These are phyloP conservation scores for Ustilago esculenta DNA, from an alignment of 1,284 basidiomycete genomes.

Conservation along the genomic window DNA sequence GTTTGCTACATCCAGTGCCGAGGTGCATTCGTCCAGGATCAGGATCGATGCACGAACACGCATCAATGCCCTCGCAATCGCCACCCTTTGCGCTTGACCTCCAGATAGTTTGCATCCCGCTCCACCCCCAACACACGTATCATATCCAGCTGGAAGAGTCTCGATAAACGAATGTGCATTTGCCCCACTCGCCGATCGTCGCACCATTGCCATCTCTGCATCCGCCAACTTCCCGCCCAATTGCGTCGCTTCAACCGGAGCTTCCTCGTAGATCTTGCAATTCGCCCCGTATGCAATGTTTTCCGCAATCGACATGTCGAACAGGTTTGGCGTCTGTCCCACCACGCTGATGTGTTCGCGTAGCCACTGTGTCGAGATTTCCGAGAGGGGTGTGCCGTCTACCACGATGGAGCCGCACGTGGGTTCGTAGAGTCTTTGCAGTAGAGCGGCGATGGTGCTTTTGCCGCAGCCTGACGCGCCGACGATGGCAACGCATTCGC, in stretches of 20 bases:
- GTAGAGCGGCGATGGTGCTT: slow-evolving; percentile 56
- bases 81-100: slow-evolving; percentile 91
- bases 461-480: slow-evolving; percentile 63
- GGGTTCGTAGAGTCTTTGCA: slow-evolving; percentile 64
- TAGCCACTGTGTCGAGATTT: slow-evolving; percentile 36
- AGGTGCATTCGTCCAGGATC: slow-evolving; percentile 93
- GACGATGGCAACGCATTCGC: slow-evolving; percentile 64
- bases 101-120: slow-evolving; percentile 83
- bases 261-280: slow-evolving; percentile 16
- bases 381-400: slow-evolving; percentile 27
- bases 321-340: slow-evolving; percentile 52
- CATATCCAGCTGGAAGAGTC: slow-evolving; percentile 82
- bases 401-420: slow-evolving; percentile 36
- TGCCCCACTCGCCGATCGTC: slow-evolving; percentile 77
- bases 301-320: slow-evolving; percentile 52
- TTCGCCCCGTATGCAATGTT: slow-evolving; percentile 59
- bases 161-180: slow-evolving; percentile 87
- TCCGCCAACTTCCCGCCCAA: not conserved
- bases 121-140: slow-evolving; percentile 87
- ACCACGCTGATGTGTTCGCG: slow-evolving; percentile 61
- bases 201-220: slow-evolving; percentile 70
- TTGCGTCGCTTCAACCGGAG: not conserved
- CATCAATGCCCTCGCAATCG: slow-evolving; percentile 89
- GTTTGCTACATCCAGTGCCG: slow-evolving; percentile 76
- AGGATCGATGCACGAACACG: slow-evolving; percentile 76